Evolutionary conservation across 2,329 filamentous ascomycete species (phyloP).

Genomic region (Botrytis fragariae): DNA sequence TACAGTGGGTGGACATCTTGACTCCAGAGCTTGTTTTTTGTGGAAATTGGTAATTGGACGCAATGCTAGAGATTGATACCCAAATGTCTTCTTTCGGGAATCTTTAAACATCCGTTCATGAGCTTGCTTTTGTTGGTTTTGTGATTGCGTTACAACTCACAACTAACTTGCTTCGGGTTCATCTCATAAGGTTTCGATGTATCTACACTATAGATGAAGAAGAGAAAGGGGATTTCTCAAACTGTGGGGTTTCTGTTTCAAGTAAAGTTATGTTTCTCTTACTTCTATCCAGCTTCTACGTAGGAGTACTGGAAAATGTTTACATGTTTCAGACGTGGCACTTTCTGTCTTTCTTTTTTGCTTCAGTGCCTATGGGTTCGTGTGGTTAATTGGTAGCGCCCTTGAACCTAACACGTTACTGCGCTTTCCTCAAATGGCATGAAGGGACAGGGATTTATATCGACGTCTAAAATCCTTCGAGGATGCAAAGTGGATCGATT

Average conservation of each 20-base stretch:
- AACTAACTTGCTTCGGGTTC: background rate
- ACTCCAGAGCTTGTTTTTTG: background rate
- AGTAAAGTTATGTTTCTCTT: background rate
- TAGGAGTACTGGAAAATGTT: background rate
- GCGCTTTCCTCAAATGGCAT: background rate
- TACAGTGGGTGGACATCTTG: background rate
- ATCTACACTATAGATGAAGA: background rate
- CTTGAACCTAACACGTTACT: background rate
- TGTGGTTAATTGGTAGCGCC: background rate
- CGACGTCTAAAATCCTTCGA: conserved; percentile 9
- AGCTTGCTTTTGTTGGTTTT: background rate
- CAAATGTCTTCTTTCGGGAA: background rate
- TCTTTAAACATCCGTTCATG: background rate
- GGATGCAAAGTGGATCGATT: conserved; percentile 6
- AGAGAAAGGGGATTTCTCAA: background rate
- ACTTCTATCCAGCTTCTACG: background rate
- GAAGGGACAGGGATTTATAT: background rate
- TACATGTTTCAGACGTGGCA: conserved; percentile 9
- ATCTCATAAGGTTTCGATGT: background rate
- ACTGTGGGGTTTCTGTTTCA: background rate
- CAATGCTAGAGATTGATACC: background rate
- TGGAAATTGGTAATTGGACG: background rate
- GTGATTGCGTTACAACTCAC: background rate
- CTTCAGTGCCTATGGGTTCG: background rate
- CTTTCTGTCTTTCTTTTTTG: background rate